Evolutionary conservation across 306 rosid genomes (phyloP).

Genomic region (Elaeagnus macrophylla): DNA sequence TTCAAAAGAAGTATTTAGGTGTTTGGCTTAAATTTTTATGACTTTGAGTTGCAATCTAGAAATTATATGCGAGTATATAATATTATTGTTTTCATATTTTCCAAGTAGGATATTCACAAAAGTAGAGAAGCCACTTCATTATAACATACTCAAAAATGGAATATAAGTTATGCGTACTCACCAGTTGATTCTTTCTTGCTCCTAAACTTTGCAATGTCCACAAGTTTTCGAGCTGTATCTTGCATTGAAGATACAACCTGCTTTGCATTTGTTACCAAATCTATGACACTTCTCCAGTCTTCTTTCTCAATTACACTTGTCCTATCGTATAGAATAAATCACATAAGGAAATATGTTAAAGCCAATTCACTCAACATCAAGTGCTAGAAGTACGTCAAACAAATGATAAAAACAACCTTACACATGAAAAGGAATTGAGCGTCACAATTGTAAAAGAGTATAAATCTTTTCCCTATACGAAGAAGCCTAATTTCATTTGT

Average conservation of each 20-base stretch:
- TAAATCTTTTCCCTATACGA: too few species aligned
- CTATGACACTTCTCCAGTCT: constrained; percentile 69
- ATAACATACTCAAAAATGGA: neutral
- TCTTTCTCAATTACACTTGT: constrained; percentile 66
- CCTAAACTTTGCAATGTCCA: constrained; percentile 65
- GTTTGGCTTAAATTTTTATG: too few species aligned
- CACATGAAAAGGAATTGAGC: too few species aligned
- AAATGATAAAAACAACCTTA: neutral
- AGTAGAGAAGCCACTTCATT: neutral
- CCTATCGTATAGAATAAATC: constrained; percentile 33
- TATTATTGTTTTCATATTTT: too few species aligned
- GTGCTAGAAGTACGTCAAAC: constrained; percentile 16
- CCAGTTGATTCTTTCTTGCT: constrained; percentile 37
- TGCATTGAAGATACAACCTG: constrained; percentile 74
- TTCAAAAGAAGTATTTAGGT: too few species aligned
- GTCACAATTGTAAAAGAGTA: too few species aligned
- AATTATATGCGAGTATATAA: too few species aligned
- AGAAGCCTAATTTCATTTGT: neutral
- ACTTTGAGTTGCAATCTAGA: too few species aligned
- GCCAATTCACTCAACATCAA: constrained; percentile 12
- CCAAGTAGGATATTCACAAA: too few species aligned
- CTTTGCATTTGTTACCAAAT: constrained; percentile 82
- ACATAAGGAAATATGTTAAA: constrained; percentile 14
- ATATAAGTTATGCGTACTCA: constrained; percentile 15
- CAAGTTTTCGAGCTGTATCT: constrained; percentile 74